These are phyloP conservation scores for Raffaelea deltoideospora DNA, from an alignment of 2,329 filamentous ascomycete genomes.

Conservation along the genomic window DNA sequence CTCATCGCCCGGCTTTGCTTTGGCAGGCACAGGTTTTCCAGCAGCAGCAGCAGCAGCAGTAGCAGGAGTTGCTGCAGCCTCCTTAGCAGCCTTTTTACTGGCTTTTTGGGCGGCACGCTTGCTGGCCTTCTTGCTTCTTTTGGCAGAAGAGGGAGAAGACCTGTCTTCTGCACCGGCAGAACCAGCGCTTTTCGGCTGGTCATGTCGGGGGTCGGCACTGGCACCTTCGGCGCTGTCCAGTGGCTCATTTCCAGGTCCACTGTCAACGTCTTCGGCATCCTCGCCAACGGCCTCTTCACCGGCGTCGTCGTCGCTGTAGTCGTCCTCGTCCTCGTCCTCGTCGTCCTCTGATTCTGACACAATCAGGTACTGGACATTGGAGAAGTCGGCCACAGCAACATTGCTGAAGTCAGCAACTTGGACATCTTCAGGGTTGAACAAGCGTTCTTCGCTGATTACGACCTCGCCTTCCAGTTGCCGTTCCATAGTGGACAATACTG, in stretches of 20 bases:
- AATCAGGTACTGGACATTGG: conserved; percentile 25
- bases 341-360: conserved; percentile 23
- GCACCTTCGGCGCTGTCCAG: background rate
- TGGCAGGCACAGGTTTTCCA: background rate
- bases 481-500: conserved; percentile 22
- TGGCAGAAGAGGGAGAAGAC: background rate
- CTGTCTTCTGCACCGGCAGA: background rate
- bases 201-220: background rate
- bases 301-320: conserved; percentile 8
- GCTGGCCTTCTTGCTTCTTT: background rate
- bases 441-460: conserved; percentile 24
- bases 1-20: background rate
- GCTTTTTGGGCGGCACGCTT: no score
- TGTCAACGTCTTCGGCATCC: background rate
- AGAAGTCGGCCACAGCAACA: conserved; percentile 24
- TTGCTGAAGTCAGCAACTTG: conserved; percentile 26
- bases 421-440: conserved; percentile 22
- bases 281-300: conserved; percentile 7
- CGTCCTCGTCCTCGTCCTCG: conserved; percentile 19
- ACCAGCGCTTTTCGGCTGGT: background rate
- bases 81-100: background rate
- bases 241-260: background rate
- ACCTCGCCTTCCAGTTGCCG: conserved; percentile 16
- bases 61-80: background rate
- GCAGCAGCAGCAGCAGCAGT: background rate